Evolutionary conservation across 176 grass and related monocot genomes (phyloP).

Genomic region (Rhynchospora tenuis): DNA sequence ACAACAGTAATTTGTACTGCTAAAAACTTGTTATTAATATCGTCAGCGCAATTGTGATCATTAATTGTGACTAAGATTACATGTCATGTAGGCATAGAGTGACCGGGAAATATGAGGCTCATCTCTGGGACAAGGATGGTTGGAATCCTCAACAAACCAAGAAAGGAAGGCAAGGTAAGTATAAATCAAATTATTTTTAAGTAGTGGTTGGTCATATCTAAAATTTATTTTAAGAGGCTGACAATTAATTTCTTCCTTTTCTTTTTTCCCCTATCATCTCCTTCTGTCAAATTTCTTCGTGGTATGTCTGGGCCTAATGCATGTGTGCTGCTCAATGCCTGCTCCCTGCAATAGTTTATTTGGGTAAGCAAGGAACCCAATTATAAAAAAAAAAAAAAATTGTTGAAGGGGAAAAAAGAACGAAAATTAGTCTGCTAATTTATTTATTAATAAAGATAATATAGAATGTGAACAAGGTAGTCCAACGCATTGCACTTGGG

Average conservation of each 20-base stretch:
- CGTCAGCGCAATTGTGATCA: background rate
- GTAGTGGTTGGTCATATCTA: background rate
- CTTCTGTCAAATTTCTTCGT: constrained; percentile 24
- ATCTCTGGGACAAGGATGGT: constrained; percentile 59
- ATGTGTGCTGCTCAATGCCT: constrained; percentile 32
- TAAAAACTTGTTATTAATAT: background rate
- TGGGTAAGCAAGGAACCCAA: constrained; percentile 57
- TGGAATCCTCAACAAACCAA: constrained; percentile 40
- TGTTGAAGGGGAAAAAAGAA: too few species aligned
- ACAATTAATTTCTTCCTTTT: constrained; percentile 31
- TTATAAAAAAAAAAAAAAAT: constrained; percentile 19
- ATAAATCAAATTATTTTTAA: background rate
- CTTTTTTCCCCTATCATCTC: background rate
- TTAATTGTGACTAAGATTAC: background rate
- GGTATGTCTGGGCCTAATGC: constrained; percentile 21
- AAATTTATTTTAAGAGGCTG: constrained; percentile 22
- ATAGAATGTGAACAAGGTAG: background rate
- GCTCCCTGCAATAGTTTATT: constrained; percentile 57
- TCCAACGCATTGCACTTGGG: background rate
- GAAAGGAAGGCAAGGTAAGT: constrained; percentile 66
- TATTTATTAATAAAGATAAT: background rate
- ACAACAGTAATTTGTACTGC: background rate
- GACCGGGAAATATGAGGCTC: constrained; percentile 66
- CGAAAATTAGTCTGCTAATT: background rate
- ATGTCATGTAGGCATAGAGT: constrained; percentile 43